Evolutionary conservation across 768 basidiomycete genomes (phyloP), one percentile per base, ranked within the genome.

Genomic region (Suillus discolor): DNA sequence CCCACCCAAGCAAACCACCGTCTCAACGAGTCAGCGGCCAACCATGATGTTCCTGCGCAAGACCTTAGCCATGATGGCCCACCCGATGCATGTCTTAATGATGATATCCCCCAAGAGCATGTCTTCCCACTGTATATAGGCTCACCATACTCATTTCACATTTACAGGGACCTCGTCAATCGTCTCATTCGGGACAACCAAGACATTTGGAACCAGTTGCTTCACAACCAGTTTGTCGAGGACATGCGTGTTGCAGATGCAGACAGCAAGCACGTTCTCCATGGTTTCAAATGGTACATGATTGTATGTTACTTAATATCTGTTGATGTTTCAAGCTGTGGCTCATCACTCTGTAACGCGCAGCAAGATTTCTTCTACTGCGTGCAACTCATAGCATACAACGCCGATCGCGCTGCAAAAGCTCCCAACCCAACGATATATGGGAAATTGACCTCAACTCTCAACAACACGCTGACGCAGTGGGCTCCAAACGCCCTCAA

Each of bases 291-390:
- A 28, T 68, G 66, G 66, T 67, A 64, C 44, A 66, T 38, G 55
- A 64, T 66, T 20, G 63, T 65, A 42, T 31, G 63, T 57, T 49
- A 31, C 15, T 51, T 4, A 4, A 28, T 23, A 11, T 13, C 41
- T 38, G 31, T 28, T 12, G 38, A 36, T 8, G 38, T 6, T 57
- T 25, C 61, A 62, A 23, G 16, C 44, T 18, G 34, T 23, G 3
- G 13, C 18, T 62, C 44, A 38, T n/a, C 23, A 34, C 51, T 59
- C 51, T 18, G 8, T 6, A 31, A 18, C 3, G 0, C 20, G 13
- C 61, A 68, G 67, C 67, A 68, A 68, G 67, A 68, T 42, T 68
- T 69, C 57, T 49, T 63, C 36, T 68, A 68, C 57, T 68, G 67
- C 31, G 51, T 55, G 38, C 41, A 67, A 13, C 54, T 65, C 53